These are phyloP conservation scores for Juncus inflexus DNA, from an alignment of 176 grass and related monocot genomes.

Conservation along the genomic window DNA sequence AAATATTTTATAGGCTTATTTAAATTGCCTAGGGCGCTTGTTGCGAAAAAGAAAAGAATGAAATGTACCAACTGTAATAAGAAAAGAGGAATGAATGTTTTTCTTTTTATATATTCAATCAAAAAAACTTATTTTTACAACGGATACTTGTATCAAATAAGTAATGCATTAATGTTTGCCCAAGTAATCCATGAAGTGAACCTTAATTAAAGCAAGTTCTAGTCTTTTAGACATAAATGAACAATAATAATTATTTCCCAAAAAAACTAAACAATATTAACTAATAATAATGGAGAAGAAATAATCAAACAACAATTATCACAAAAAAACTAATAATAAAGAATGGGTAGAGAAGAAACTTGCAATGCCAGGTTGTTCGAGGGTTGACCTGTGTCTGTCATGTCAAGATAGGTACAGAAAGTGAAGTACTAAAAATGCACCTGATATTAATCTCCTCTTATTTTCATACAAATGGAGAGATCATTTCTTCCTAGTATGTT, in stretches of 20 bases:
- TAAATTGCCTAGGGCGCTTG: no score
- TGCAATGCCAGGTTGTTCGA: slow-evolving; percentile 51
- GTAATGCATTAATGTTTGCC: slow-evolving; percentile 4
- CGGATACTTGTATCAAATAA: slow-evolving; percentile 6
- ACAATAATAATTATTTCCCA: no score
- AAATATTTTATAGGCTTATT: no score
- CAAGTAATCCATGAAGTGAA: slow-evolving; percentile 20
- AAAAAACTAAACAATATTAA: no score
- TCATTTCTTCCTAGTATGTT: no score
- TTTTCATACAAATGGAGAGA: no score
- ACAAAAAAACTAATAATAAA: slow-evolving; percentile 25
- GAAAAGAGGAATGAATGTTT: no score
- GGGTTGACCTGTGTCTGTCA: slow-evolving; percentile 48
- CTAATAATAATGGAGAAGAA: no score
- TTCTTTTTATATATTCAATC: no score
- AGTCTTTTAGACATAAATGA: slow-evolving; percentile 22
- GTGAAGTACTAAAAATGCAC: slow-evolving; percentile 9
- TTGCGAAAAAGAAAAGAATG: no score
- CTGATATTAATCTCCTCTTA: no score
- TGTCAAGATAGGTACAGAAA: slow-evolving; percentile 41
- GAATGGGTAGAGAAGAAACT: slow-evolving; percentile 36
- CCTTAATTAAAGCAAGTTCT: slow-evolving; percentile 3
- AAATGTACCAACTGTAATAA: no score
- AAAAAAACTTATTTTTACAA: not conserved
- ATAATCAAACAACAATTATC: not conserved